Evolutionary conservation across 305 asterid species (phyloP).

Genomic region (Fraxinus baroniana): DNA sequence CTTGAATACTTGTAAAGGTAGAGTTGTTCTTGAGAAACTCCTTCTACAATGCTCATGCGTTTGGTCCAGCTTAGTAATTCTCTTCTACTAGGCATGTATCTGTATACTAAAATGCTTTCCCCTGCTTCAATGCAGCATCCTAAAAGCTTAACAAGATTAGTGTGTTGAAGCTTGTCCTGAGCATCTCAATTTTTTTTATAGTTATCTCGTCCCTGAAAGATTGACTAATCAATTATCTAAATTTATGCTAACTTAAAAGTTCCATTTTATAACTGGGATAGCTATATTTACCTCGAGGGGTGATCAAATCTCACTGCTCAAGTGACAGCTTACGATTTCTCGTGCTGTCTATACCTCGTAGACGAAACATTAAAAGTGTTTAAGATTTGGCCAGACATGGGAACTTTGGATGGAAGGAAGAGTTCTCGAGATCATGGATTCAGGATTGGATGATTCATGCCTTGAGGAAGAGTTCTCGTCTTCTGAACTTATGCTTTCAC

Average conservation of each 20-base stretch:
- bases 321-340: too few species aligned
- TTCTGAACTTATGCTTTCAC: neutral
- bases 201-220: too few species aligned
- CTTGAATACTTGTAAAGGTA: conserved; percentile 20
- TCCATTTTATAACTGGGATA: too few species aligned
- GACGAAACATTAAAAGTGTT: too few species aligned
- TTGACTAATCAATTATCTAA: too few species aligned
- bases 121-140: too few species aligned
- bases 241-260: too few species aligned
- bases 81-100: neutral
- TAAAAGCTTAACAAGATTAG: neutral
- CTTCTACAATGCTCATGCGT: conserved; percentile 23
- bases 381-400: neutral
- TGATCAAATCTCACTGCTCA: too few species aligned
- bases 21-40: conserved; percentile 27
- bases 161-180: too few species aligned
- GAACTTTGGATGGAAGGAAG: neutral
- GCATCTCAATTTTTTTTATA: too few species aligned
- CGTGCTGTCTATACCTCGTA: neutral
- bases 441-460: neutral
- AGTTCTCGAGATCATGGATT: neutral
- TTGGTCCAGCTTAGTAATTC: conserved; percentile 16
- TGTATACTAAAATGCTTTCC: too few species aligned
- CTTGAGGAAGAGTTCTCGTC: neutral
- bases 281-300: too few species aligned